Conservation (phyloP, 768 basidiomycete genomes). For the Panaeolus papilionaceus region DNA sequence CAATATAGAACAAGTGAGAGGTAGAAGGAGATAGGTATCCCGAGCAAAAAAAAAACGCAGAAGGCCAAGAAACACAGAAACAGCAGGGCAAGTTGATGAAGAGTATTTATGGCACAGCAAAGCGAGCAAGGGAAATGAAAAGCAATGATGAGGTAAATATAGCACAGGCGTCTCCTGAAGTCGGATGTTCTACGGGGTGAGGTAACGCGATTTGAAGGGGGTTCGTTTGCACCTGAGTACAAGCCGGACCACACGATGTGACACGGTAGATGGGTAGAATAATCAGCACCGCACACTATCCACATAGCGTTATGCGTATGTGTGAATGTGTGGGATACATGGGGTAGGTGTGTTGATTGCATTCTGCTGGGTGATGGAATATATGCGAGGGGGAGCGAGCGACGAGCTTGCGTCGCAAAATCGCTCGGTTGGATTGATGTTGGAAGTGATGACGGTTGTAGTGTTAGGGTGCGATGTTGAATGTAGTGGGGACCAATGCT, state of each 20-base stretch:
- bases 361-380: not conserved
- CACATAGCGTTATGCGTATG: not conserved
- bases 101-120: slow-evolving; percentile 11
- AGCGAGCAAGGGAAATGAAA: not conserved
- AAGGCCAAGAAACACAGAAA: not conserved
- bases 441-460: not conserved
- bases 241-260: not conserved
- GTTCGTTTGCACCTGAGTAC: not conserved
- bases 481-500: not conserved
- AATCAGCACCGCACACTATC: not conserved
- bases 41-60: slow-evolving; percentile 16
- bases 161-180: slow-evolving; percentile 10
- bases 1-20: not conserved
- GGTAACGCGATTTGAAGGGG: not conserved
- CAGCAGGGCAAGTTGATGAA: slow-evolving; percentile 1
- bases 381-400: not conserved
- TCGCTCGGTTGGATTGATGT: not conserved
- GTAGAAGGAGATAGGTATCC: slow-evolving; percentile 15
- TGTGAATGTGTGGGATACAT: not conserved
- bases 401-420: not conserved
- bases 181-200: not conserved
- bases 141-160: not conserved
- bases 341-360: not conserved
- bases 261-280: not conserved
- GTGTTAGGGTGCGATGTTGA: slow-evolving; percentile 6